Percentiles rank a stretch among this genome's conserved stretches.
Evolutionary conservation across 805 yeast species (phyloP).

Genomic region (Candida koratica): DNA sequence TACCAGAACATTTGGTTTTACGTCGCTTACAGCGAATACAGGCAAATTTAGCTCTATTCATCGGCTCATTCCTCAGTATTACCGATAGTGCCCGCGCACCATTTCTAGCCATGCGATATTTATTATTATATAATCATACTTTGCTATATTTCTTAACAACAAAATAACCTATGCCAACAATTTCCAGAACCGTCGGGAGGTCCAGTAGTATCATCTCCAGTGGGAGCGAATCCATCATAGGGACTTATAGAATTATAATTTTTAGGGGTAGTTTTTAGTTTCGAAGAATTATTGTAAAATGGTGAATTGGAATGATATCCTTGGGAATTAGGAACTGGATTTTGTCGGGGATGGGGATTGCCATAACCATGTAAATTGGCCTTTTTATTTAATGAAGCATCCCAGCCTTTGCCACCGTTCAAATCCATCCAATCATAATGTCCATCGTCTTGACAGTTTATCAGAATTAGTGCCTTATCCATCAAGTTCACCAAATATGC

Average conservation of each 20-base stretch:
- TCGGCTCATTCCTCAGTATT: not conserved
- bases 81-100: slow-evolving; percentile 3
- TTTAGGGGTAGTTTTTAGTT: slow-evolving; percentile 16
- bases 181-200: slow-evolving; percentile 34
- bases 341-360: slow-evolving; percentile 48
- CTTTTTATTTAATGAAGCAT: slow-evolving; percentile 66
- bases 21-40: slow-evolving; percentile 24
- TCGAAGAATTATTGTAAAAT: slow-evolving; percentile 9
- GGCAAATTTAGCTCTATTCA: slow-evolving; percentile 14
- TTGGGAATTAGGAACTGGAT: slow-evolving; percentile 1
- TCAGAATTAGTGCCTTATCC: slow-evolving; percentile 70
- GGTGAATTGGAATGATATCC: slow-evolving; percentile 1
- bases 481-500: slow-evolving; percentile 72
- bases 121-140: slow-evolving; percentile 1
- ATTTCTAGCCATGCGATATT: too few relatives aligned
- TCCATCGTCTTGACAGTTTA: slow-evolving; percentile 44
- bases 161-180: slow-evolving; percentile 13
- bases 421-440: slow-evolving; percentile 79
- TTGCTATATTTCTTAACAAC: slow-evolving; percentile 11
- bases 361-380: slow-evolving; percentile 83
- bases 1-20: slow-evolving; percentile 27
- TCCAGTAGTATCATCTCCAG: slow-evolving; percentile 35
- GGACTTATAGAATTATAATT: slow-evolving; percentile 17
- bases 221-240: slow-evolving; percentile 30
- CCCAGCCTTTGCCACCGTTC: slow-evolving; percentile 82